Percentiles rank a stretch among this genome's conserved stretches.
phyloP scores from a whole-genome alignment of 345 rosid genomes.

The Pugionium cornutum region DNA sequence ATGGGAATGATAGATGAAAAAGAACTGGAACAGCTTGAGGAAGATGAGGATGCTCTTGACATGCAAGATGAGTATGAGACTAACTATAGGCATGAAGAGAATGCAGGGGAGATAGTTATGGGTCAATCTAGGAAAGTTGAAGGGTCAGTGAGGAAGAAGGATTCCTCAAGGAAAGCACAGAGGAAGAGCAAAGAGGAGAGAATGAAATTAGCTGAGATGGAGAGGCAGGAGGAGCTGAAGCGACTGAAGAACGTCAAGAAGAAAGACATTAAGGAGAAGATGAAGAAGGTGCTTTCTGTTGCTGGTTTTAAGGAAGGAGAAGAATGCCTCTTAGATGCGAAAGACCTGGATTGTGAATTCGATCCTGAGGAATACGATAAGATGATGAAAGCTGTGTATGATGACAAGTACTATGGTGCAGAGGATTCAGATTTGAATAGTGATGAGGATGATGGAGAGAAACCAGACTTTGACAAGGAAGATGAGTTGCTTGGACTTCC shows the following conservation, averaged over 20 bases:
- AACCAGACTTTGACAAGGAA: constrained; percentile 82
- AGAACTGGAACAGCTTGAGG: constrained; percentile 50
- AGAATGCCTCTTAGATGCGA: constrained; percentile 42
- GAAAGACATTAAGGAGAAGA: constrained; percentile 76
- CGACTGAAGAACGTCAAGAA: constrained; percentile 87
- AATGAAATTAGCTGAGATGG: constrained; percentile 59
- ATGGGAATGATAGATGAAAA: constrained; percentile 38
- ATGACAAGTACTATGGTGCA: constrained; percentile 60
- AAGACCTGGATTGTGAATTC: constrained; percentile 68
- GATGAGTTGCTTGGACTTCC: constrained; percentile 86
- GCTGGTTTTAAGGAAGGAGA: constrained; percentile 66
- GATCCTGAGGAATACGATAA: constrained; percentile 77
- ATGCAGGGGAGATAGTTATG: constrained; percentile 62
- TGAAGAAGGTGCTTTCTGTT: constrained; percentile 63
- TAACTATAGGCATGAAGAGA: constrained; percentile 68
- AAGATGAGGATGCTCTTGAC: constrained; percentile 61
- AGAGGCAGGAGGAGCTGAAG: constrained; percentile 81
- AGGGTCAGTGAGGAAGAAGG: constrained; percentile 85
- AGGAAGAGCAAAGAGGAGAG: constrained; percentile 78
- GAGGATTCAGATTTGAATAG: constrained; percentile 57
- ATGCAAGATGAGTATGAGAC: constrained; percentile 65
- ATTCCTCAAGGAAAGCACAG: constrained; percentile 63
- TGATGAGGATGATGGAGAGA: constrained; percentile 55
- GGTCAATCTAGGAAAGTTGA: constrained; percentile 73
- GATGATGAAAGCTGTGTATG: constrained; percentile 73